phyloP scores from a whole-genome alignment of 495 filamentous ascomycete species.

The Penicillium canariense region DNA sequence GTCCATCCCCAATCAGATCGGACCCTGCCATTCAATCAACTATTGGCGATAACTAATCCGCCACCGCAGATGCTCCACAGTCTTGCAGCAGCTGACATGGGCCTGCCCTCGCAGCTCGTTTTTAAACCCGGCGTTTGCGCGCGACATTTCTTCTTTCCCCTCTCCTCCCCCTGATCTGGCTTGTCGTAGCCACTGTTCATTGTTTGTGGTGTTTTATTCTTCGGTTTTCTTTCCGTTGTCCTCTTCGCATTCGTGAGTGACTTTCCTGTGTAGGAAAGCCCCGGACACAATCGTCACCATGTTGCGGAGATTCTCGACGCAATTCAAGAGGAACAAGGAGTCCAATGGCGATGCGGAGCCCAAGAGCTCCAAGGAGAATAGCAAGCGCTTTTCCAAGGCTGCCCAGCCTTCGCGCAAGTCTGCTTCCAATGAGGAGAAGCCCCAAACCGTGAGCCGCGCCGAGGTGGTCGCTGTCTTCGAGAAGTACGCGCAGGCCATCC shows the following conservation, averaged over 20 bases:
- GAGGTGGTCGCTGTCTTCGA: slow-evolving; percentile 54
- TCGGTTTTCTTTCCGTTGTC: slow-evolving; percentile 11
- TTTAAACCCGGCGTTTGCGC: slow-evolving; percentile 23
- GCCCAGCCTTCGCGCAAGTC: slow-evolving; percentile 29
- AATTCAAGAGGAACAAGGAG: slow-evolving; percentile 50
- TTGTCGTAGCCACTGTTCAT: slow-evolving; percentile 11
- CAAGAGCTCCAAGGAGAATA: slow-evolving; percentile 35
- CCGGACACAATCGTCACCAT: slow-evolving; percentile 31
- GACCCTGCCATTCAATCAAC: slow-evolving; percentile 25
- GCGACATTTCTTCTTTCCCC: slow-evolving; percentile 3
- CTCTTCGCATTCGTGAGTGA: slow-evolving; percentile 6
- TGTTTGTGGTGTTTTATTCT: slow-evolving; percentile 7
- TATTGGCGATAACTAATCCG: slow-evolving; percentile 36
- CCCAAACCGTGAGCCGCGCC: slow-evolving; percentile 34
- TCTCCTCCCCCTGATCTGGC: slow-evolving; percentile 17
- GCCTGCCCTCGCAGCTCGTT: slow-evolving; percentile 25
- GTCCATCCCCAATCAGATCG: slow-evolving; percentile 17
- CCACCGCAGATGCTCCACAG: slow-evolving; percentile 28
- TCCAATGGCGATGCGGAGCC: slow-evolving; percentile 40
- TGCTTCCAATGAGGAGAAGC: slow-evolving; percentile 31
- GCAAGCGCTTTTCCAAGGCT: slow-evolving; percentile 42
- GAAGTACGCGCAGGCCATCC: slow-evolving; percentile 61
- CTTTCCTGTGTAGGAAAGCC: slow-evolving; percentile 1
- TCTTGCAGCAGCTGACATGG: slow-evolving; percentile 28
- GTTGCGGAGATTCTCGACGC: slow-evolving; percentile 53